Conservation (phyloP, 345 rosid genomes). For the Turritis glabra region DNA sequence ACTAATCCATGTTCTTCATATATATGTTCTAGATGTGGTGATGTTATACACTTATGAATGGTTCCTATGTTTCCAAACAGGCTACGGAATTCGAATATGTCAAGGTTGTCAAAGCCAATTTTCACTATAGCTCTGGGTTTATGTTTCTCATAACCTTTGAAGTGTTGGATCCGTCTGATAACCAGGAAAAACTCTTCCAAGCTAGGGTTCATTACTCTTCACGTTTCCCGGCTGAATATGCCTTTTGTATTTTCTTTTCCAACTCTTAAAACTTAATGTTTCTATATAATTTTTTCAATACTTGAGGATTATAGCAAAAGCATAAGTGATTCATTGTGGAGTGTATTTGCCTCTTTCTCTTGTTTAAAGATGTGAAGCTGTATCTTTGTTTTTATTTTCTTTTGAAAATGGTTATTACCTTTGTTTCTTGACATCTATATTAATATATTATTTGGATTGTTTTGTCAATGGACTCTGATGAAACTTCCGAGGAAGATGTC, state of each 20-base stretch:
- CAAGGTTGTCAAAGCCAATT: not conserved
- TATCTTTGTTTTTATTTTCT: not conserved
- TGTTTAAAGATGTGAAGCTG: not conserved
- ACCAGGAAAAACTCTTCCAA: not conserved
- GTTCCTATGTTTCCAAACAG: not conserved
- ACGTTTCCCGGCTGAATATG: not conserved
- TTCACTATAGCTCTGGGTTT: not conserved
- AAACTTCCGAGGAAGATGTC: not conserved
- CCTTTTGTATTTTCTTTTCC: not conserved
- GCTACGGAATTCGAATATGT: not conserved
- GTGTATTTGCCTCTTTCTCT: not conserved
- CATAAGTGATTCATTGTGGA: not conserved
- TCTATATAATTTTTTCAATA: too few relatives aligned
- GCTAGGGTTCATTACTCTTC: slow-evolving; percentile 1
- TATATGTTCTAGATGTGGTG: not conserved
- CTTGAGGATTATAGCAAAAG: too few relatives aligned
- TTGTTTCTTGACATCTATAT: not conserved
- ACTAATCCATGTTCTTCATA: not conserved
- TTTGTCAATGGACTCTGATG: not conserved
- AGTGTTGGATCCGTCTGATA: not conserved
- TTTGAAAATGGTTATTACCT: not conserved
- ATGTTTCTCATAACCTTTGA: not conserved
- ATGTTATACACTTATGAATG: not conserved
- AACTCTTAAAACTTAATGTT: too few relatives aligned
- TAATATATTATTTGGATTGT: not conserved